Evolutionary conservation across 345 rosid species (phyloP), one percentile per base, ranked within the genome.

Genomic region (Conringia planisiliqua): DNA sequence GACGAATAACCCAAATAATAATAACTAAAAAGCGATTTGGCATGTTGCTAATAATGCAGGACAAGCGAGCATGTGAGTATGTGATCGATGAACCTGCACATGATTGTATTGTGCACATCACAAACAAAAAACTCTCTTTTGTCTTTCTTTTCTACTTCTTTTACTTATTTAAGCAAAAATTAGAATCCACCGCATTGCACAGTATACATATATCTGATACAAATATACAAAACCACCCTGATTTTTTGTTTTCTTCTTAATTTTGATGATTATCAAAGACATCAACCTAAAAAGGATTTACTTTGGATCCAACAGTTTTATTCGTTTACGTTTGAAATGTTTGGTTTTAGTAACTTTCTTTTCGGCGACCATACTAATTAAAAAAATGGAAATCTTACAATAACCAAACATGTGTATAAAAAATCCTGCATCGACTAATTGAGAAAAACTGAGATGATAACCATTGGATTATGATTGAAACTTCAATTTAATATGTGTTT

Each of bases 61-160:
- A 64, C 44, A 50, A 48, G 50, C 26, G 54, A 66, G 73, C 81
- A 78, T 78, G 81, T 72, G 81, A 72, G 26, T 6, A n/a, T 71
- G 47, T 70, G 68, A 48, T 38, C 32, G 66, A 70, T 40, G 75
- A 70, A 76, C 70, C 68, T 18, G 77, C 77, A 78, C 77, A 78
- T 77, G 73, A 26, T 47, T 59, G 48, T 57, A 50, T 47, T 68
- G 63, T 51, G 3, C 50, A 58, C 60, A 27, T 70, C 54, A 30
- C 62, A 71, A 22, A 66, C 69, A 46, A 42, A 57, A 71, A 47
- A 48, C 56, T 32, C 57, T 18, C 48, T 57, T 71, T 71, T 76
- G 76, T 77, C 72, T 71, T 46, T 71, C n/a, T 76, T 22, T 62
- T 33, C 64, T 64, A 56, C 27, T 47, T 72, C 7, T 54, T 48